Evolutionary conservation across 805 yeast species (phyloP).

Genomic region (Nakazawaea populi): DNA sequence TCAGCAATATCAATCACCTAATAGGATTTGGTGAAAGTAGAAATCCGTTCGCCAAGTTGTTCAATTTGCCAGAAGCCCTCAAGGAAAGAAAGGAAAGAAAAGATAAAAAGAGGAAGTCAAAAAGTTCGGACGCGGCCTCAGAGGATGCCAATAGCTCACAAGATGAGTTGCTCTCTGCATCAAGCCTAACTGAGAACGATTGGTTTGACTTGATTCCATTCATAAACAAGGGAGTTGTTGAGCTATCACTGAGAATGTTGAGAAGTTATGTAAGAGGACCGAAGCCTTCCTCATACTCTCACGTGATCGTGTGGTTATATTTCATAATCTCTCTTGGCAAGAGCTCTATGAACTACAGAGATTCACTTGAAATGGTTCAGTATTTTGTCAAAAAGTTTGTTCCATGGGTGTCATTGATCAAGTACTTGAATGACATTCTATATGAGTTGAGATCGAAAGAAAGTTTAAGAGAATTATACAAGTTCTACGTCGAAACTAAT

Average conservation of each 20-base stretch:
- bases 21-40: slow-evolving; percentile 73
- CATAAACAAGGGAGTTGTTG: slow-evolving; percentile 58
- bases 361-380: slow-evolving; percentile 38
- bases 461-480: slow-evolving; percentile 14
- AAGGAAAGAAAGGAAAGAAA: slow-evolving; percentile 68
- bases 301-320: slow-evolving; percentile 71
- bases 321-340: slow-evolving; percentile 61
- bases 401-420: slow-evolving; percentile 66
- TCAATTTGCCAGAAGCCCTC: slow-evolving; percentile 65
- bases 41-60: slow-evolving; percentile 72
- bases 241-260: slow-evolving; percentile 63
- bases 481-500: slow-evolving; percentile 4
- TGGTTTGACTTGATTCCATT: slow-evolving; percentile 56
- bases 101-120: slow-evolving; percentile 50
- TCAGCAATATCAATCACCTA: slow-evolving; percentile 67
- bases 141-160: slow-evolving; percentile 18
- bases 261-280: slow-evolving; percentile 68
- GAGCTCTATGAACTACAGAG: slow-evolving; percentile 40
- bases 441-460: slow-evolving; percentile 24
- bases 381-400: slow-evolving; percentile 49
- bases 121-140: slow-evolving; percentile 17
- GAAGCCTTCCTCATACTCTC: slow-evolving; percentile 62
- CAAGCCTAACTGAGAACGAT: slow-evolving; percentile 26
- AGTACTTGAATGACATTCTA: slow-evolving; percentile 56
- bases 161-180: slow-evolving; percentile 20